These are phyloP conservation scores for Diaporthe citriasiana DNA, from an alignment of 2,329 filamentous ascomycete genomes.

Conservation along the genomic window DNA sequence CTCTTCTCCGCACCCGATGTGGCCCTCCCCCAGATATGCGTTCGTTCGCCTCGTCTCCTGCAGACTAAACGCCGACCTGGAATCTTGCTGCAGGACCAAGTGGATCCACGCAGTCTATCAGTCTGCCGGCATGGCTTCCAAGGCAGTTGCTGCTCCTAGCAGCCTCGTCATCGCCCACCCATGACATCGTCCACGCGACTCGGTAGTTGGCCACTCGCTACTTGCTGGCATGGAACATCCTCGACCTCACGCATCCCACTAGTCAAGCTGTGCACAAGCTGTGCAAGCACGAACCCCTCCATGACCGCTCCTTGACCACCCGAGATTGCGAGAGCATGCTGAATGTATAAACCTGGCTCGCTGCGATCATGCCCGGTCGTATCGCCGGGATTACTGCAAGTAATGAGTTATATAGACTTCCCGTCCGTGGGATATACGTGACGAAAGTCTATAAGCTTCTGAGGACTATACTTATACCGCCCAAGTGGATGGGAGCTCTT, in stretches of 20 bases:
- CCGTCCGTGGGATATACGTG: neutral
- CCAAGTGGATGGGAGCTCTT: constrained; percentile 1
- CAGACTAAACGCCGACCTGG: constrained; percentile 9
- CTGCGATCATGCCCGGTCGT: constrained; percentile 35
- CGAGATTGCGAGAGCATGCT: constrained; percentile 27
- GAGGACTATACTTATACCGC: neutral
- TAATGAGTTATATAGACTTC: constrained; percentile 9
- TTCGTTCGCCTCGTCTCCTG: constrained; percentile 5
- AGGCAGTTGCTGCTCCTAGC: neutral
- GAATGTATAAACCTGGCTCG: constrained; percentile 25
- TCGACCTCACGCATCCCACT: constrained; percentile 21
- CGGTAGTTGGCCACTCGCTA: constrained; percentile 35
- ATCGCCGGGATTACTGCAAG: neutral
- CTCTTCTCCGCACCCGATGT: constrained; percentile 36
- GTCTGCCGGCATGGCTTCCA: neutral
- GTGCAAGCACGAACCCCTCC: constrained; percentile 31
- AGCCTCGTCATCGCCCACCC: neutral
- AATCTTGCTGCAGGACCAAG: constrained; percentile 19
- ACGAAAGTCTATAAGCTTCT: neutral
- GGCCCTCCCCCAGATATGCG: constrained; percentile 18
- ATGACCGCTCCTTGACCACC: constrained; percentile 37
- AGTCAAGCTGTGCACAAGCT: neutral
- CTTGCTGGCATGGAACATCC: constrained; percentile 36
- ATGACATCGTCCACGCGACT: constrained; percentile 31
- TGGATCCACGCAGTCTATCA: neutral